Evolutionary conservation across 306 rosid genomes (phyloP).

Genomic region (Vigna mungo): DNA sequence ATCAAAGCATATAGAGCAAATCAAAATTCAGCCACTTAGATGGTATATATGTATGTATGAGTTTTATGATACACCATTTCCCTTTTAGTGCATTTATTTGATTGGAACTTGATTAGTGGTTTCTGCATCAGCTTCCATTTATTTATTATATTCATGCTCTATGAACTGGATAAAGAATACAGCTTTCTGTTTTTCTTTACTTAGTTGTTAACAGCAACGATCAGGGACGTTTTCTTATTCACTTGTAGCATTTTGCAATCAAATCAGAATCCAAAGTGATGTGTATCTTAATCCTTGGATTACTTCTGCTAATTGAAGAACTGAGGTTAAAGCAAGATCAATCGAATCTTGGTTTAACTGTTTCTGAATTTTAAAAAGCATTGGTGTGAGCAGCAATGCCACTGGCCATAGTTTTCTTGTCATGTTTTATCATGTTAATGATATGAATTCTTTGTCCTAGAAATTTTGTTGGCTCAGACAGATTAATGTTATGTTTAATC

Average conservation of each 20-base stretch:
- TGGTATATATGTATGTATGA: slow-evolving; percentile 37
- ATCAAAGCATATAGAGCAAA: slow-evolving; percentile 1
- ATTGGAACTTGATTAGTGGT: slow-evolving; percentile 53
- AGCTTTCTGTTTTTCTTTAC: slow-evolving; percentile 31
- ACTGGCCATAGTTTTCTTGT: too few species aligned
- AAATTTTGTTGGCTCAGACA: not conserved
- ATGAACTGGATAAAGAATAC: slow-evolving; percentile 45
- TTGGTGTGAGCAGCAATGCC: not conserved
- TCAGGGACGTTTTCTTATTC: slow-evolving; percentile 13
- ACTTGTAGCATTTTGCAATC: slow-evolving; percentile 23
- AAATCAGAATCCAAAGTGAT: not conserved
- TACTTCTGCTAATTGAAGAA: too few species aligned
- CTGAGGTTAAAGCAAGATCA: too few species aligned
- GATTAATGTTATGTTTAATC: too few species aligned
- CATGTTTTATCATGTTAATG: too few species aligned
- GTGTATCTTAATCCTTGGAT: not conserved
- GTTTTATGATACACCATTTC: slow-evolving; percentile 50
- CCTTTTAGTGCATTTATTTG: slow-evolving; percentile 46
- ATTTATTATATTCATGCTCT: slow-evolving; percentile 37
- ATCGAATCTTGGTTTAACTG: not conserved
- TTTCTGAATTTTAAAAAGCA: not conserved
- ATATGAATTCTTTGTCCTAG: too few species aligned
- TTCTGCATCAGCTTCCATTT: slow-evolving; percentile 70
- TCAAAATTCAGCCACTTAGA: slow-evolving; percentile 13
- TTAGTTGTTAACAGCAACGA: slow-evolving; percentile 25